Conservation (phyloP, 2,329 filamentous ascomycete genomes). For the Aspergillus sp. region DNA sequence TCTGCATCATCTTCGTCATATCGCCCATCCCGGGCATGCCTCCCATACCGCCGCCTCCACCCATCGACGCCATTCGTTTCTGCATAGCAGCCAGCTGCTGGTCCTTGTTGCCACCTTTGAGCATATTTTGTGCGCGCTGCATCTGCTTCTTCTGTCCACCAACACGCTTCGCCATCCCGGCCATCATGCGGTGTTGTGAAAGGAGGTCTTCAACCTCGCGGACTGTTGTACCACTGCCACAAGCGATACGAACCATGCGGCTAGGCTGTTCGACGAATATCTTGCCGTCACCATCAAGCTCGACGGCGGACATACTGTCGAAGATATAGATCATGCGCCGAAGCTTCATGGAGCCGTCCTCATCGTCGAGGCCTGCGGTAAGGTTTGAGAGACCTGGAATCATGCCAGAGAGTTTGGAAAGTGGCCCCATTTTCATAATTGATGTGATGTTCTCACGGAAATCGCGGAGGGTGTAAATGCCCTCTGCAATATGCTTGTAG, state of each 20-base stretch:
- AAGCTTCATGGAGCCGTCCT: constrained; percentile 88
- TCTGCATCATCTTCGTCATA: constrained; percentile 95
- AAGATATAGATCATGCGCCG: constrained; percentile 99
- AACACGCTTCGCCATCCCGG: constrained; percentile 98
- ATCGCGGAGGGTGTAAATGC: constrained; percentile 93
- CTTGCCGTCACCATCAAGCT: constrained; percentile 93
- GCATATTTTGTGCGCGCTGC: constrained; percentile 86
- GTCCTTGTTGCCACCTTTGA: constrained; percentile 86
- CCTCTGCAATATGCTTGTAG: constrained; percentile 97
- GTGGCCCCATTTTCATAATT: constrained; percentile 99
- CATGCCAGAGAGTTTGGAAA: constrained; percentile 98
- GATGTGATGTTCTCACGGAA: constrained; percentile 93
- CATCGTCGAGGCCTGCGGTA: constrained; percentile 96
- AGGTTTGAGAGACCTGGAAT: constrained; percentile 91
- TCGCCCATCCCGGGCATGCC: constrained; percentile 80
- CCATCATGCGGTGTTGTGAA: constrained; percentile 99
- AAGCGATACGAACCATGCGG: constrained; percentile 87
- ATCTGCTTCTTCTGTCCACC: constrained; percentile 97
- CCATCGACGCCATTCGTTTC: constrained; percentile 91
- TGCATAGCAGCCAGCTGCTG: constrained; percentile 98
- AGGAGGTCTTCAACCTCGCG: constrained; percentile 92
- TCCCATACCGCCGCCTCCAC: constrained; percentile 63
- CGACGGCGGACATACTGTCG: constrained; percentile 95
- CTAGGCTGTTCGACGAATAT: constrained; percentile 89
- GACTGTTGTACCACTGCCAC: constrained; percentile 86